These are phyloP conservation scores for Hebeloma cylindrosporum DNA, from an alignment of 768 basidiomycete genomes.

Conservation along the genomic window DNA sequence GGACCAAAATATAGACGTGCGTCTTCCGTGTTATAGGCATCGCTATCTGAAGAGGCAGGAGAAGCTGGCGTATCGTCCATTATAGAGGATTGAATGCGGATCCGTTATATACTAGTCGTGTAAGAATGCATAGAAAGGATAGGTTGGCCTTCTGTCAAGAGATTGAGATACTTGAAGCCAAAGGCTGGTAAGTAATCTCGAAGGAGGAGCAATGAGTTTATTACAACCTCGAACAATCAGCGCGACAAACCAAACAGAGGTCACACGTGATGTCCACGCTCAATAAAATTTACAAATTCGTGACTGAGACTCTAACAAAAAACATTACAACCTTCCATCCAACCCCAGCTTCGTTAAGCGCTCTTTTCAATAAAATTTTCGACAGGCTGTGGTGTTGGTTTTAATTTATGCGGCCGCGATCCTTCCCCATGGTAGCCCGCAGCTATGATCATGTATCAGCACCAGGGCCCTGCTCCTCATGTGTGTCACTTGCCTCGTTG, in stretches of 20 bases:
- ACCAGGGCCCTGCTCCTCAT: slow-evolving; percentile 1
- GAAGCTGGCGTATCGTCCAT: slow-evolving; percentile 26
- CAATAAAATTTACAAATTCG: too few species aligned
- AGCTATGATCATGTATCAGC: slow-evolving; percentile 1
- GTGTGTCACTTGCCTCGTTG: slow-evolving; percentile 34
- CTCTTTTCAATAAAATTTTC: too few species aligned
- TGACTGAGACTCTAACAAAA: too few species aligned
- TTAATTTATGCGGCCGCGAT: too few species aligned
- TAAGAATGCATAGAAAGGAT: slow-evolving; percentile 10
- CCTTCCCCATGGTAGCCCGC: background rate
- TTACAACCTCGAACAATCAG: slow-evolving; percentile 24
- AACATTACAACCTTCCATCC: too few species aligned
- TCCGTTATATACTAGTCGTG: background rate
- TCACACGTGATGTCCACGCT: slow-evolving; percentile 18
- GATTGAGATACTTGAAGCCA: too few species aligned
- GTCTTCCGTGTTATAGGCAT: slow-evolving; percentile 42
- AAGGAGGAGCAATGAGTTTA: slow-evolving; percentile 15
- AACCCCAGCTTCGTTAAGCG: too few species aligned
- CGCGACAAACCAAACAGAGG: slow-evolving; percentile 30
- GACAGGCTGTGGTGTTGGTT: too few species aligned
- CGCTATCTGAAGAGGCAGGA: slow-evolving; percentile 37
- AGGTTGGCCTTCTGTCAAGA: too few species aligned
- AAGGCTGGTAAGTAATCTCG: background rate
- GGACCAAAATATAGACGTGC: slow-evolving; percentile 53
- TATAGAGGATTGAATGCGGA: slow-evolving; percentile 9